These are phyloP conservation scores for Rhizoclosmatium sp. DNA, from an alignment of 192 early-diverging fungal genomes.

Conservation along the genomic window DNA sequence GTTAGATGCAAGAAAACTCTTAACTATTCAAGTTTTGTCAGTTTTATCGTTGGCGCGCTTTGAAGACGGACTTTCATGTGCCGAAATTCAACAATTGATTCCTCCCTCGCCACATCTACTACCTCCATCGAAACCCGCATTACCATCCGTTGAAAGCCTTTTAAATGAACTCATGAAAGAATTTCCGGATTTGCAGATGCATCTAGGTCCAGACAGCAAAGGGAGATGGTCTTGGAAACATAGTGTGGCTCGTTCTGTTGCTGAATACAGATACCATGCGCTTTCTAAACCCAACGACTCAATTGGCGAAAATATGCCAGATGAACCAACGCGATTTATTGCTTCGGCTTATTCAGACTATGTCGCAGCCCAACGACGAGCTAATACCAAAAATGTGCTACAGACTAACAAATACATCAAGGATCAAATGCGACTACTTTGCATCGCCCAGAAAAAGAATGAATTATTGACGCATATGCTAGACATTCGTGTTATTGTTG, in stretches of 20 bases:
- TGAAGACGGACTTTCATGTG: neutral
- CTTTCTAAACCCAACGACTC: slow-evolving; percentile 9
- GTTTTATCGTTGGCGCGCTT: neutral
- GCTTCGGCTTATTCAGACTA: neutral
- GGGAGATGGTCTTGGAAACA: slow-evolving; percentile 17
- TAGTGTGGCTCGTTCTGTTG: slow-evolving; percentile 5
- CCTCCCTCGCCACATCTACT: neutral
- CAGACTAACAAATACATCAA: neutral
- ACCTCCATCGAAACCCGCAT: neutral
- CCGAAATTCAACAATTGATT: slow-evolving; percentile 9
- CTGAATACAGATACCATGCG: slow-evolving; percentile 8
- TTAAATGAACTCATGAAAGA: neutral
- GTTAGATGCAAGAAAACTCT: neutral
- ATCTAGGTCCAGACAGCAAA: neutral
- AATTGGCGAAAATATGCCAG: neutral
- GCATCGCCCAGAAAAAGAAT: slow-evolving; percentile 24
- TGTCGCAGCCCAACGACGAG: neutral
- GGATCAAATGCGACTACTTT: neutral
- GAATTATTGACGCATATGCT: slow-evolving; percentile 5
- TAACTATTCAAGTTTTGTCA: slow-evolving; percentile 4
- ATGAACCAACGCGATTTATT: slow-evolving; percentile 10
- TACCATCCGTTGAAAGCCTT: neutral
- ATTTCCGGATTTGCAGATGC: neutral
- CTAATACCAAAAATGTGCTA: neutral
- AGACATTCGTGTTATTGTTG: neutral